phyloP scores from a whole-genome alignment of 140 eudicot species.

The Eryngium alpinum region DNA sequence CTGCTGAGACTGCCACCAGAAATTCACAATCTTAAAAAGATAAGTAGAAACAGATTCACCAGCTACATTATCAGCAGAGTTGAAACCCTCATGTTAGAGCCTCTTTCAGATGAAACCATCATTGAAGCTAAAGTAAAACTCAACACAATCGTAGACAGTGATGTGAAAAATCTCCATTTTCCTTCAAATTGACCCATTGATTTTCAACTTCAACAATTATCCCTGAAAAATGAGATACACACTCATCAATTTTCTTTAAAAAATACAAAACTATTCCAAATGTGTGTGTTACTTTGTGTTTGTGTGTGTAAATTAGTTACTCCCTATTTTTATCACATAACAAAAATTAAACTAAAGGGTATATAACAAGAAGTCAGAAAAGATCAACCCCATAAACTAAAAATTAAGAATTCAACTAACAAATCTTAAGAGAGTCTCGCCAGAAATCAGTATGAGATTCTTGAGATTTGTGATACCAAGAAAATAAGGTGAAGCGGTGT shows the following conservation, averaged over 20 bases:
- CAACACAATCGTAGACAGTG: slow-evolving; percentile 29
- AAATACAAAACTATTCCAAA: no score
- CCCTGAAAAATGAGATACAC: not conserved
- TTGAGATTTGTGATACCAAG: slow-evolving; percentile 1
- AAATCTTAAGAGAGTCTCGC: slow-evolving; percentile 4
- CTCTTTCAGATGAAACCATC: slow-evolving; percentile 59
- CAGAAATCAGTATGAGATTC: not conserved
- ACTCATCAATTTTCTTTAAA: not conserved
- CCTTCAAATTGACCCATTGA: slow-evolving; percentile 40
- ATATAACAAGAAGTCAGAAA: not conserved
- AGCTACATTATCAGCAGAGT: not conserved
- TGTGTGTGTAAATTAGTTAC: not conserved
- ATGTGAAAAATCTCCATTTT: slow-evolving; percentile 30
- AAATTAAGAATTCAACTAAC: not conserved
- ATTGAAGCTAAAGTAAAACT: slow-evolving; percentile 45
- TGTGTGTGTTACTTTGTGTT: not conserved
- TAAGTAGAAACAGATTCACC: slow-evolving; percentile 24
- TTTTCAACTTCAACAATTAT: not conserved
- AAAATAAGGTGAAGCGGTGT: not conserved
- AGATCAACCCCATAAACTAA: not conserved
- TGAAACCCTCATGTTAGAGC: slow-evolving; percentile 23
- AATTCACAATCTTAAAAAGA: slow-evolving; percentile 30
- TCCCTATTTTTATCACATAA: not conserved
- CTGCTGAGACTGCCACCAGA: slow-evolving; percentile 43
- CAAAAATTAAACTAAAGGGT: not conserved